These are phyloP conservation scores for Chlorophyllum brunneum DNA, from an alignment of 768 basidiomycete genomes.

Conservation along the genomic window DNA sequence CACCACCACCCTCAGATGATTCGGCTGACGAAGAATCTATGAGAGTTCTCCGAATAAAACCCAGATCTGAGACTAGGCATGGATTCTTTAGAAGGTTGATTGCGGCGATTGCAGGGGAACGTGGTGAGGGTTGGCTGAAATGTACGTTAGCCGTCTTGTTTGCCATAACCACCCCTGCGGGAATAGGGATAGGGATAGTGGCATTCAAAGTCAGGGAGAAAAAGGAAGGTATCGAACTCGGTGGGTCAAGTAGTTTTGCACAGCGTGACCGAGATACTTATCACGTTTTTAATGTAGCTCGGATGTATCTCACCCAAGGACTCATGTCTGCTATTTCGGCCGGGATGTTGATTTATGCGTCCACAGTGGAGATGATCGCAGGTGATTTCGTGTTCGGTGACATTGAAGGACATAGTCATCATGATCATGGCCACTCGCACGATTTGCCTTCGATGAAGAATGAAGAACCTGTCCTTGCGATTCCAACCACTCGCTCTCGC, in stretches of 20 bases:
- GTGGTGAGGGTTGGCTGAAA: conserved; percentile 35
- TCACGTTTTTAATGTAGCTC: conserved; percentile 24
- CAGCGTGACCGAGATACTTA: conserved; percentile 1
- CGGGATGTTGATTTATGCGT: conserved; percentile 80
- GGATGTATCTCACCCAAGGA: conserved; percentile 60
- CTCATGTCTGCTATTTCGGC: conserved; percentile 80
- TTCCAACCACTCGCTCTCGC: background rate
- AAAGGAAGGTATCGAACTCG: conserved; percentile 19
- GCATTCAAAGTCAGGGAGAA: conserved; percentile 33
- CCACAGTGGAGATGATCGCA: conserved; percentile 84
- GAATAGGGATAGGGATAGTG: conserved; percentile 58
- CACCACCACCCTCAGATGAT: conserved; percentile 25
- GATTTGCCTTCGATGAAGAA: background rate
- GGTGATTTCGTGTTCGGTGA: conserved; percentile 82
- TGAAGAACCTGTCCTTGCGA: background rate
- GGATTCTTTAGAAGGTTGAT: background rate
- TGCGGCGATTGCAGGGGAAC: conserved; percentile 3
- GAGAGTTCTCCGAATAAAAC: background rate
- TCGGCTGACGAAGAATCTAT: background rate
- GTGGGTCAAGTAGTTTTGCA: conserved; percentile 19
- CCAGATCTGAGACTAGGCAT: background rate
- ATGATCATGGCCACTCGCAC: conserved; percentile 17
- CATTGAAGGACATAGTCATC: conserved; percentile 33
- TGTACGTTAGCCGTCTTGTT: conserved; percentile 58
- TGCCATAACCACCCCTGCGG: conserved; percentile 69